Percentiles rank a stretch among this genome's conserved stretches.
Conservation (phyloP, 2,329 filamentous ascomycete species). For the Thielaviopsis euricoi region DNA sequence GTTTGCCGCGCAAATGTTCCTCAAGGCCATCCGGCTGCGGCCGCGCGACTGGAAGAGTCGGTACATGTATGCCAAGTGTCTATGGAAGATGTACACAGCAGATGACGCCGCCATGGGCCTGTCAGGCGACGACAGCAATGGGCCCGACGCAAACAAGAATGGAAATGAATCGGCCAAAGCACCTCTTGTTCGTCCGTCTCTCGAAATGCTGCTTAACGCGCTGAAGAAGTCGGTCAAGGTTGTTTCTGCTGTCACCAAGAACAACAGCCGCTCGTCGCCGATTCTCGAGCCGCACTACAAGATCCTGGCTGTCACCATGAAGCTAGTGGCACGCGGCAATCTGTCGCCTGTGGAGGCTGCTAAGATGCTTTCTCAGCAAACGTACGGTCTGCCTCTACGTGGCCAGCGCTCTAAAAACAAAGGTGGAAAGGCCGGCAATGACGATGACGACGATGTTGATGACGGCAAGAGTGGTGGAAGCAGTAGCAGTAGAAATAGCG, state of each 20-base stretch:
- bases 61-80: constrained; percentile 45
- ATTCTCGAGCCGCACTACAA: constrained; percentile 89
- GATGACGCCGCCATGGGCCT: constrained; percentile 28
- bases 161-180: constrained; percentile 15
- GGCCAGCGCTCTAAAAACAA: not conserved
- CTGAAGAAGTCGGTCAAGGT: constrained; percentile 35
- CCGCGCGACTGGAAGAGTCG: constrained; percentile 43
- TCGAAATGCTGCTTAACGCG: constrained; percentile 28
- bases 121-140: constrained; percentile 8
- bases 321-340: constrained; percentile 48
- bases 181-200: constrained; percentile 18
- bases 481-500: not conserved
- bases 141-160: not conserved
- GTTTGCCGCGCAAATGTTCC: constrained; percentile 39
- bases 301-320: constrained; percentile 65
- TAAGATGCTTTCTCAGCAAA: constrained; percentile 37
- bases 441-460: constrained; percentile 27
- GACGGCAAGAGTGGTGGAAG: constrained; percentile 16
- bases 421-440: not conserved
- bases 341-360: constrained; percentile 32
- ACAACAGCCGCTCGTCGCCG: constrained; percentile 46
- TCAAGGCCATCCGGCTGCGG: constrained; percentile 35
- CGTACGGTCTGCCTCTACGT: constrained; percentile 25
- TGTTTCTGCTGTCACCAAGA: constrained; percentile 35
- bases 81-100: constrained; percentile 47